A percentile compares a stretch with the other conserved stretches of the same genome.
phyloP scores from a whole-genome alignment of 2,329 filamentous ascomycete species.

The Ophiocordyceps sinensis region DNA sequence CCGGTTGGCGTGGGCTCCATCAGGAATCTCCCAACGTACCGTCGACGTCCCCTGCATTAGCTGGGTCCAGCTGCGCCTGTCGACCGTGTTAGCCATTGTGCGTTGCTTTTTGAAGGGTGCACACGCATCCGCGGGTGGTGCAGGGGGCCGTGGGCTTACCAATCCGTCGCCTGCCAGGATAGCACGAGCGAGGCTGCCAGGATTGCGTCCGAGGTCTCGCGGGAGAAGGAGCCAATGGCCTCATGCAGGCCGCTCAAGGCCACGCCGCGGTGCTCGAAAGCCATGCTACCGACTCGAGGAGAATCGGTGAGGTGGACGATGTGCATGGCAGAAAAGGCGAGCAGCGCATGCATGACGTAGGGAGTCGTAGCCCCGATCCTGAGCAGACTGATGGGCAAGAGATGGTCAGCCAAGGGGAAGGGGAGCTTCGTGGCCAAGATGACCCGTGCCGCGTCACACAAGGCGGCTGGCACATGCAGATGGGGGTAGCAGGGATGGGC shows the following conservation, averaged over 20 bases:
- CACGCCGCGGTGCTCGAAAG: slow-evolving; percentile 74
- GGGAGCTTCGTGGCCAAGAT: not conserved
- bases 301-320: slow-evolving; percentile 82
- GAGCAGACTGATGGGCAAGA: slow-evolving; percentile 26
- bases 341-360: slow-evolving; percentile 87
- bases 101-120: not conserved
- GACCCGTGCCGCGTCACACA: not conserved
- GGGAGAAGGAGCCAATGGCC: slow-evolving; percentile 72
- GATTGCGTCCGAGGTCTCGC: slow-evolving; percentile 77
- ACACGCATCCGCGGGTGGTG: not conserved
- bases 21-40: slow-evolving; percentile 36
- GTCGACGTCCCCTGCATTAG: slow-evolving; percentile 84
- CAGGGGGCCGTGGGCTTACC: slow-evolving; percentile 41
- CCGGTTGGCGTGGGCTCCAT: not conserved
- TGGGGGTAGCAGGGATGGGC: not conserved
- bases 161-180: slow-evolving; percentile 93
- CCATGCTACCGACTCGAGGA: slow-evolving; percentile 71
- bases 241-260: slow-evolving; percentile 81
- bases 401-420: not conserved
- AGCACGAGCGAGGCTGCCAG: slow-evolving; percentile 82
- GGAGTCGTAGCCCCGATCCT: slow-evolving; percentile 66
- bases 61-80: slow-evolving; percentile 81
- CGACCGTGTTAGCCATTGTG: slow-evolving; percentile 15
- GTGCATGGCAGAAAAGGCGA: slow-evolving; percentile 90
- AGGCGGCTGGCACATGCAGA: not conserved